phyloP scores from a whole-genome alignment of 345 rosid species.

The Heritiera fomes region DNA sequence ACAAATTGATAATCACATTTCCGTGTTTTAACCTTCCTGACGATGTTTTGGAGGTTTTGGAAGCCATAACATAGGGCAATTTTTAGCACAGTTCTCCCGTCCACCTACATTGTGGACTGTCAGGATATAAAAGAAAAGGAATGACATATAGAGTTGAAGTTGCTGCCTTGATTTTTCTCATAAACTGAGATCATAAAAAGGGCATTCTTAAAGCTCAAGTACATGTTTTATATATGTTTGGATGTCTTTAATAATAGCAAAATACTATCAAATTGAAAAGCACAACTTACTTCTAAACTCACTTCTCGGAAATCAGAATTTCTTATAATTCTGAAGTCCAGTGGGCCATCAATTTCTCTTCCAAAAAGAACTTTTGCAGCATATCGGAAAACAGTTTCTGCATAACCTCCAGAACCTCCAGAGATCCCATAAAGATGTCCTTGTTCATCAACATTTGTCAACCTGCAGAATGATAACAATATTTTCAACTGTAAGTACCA shows the following conservation, averaged over 20 bases:
- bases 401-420: conserved; percentile 94
- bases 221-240: not conserved
- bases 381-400: conserved; percentile 68
- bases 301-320: conserved; percentile 86
- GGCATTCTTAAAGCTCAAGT: not conserved
- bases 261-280: not conserved
- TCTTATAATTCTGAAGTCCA: conserved; percentile 68
- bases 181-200: not conserved
- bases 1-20: conserved; percentile 91
- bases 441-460: conserved; percentile 75
- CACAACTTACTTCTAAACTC: conserved; percentile 64
- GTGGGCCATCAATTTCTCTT: conserved; percentile 56
- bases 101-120: conserved; percentile 48
- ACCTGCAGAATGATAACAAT: conserved; percentile 37
- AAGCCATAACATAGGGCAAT: conserved; percentile 92
- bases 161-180: not conserved
- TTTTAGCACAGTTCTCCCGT: conserved; percentile 68
- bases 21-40: conserved; percentile 67
- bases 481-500: conserved; percentile 1
- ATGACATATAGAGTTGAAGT: not conserved
- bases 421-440: conserved; percentile 80
- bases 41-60: conserved; percentile 92
- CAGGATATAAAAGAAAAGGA: conserved; percentile 10
- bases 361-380: conserved; percentile 74
- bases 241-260: not conserved